phyloP scores from a whole-genome alignment of 176 grass and related monocot genomes.

The Musa troglodytarum region DNA sequence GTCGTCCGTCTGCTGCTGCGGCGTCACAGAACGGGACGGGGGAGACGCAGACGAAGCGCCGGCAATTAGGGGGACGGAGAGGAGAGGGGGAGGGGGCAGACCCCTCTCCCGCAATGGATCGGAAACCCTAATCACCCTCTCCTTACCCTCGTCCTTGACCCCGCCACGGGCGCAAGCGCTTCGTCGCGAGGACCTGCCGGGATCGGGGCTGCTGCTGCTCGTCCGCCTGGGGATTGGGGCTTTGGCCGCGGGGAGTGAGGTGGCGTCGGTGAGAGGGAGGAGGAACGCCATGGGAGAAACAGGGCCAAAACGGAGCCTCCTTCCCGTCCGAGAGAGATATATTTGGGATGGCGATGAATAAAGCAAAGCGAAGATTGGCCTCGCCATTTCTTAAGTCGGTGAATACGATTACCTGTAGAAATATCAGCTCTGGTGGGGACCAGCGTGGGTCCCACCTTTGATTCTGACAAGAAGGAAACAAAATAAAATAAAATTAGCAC shows the following conservation, averaged over 20 bases:
- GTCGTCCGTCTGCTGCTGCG: slow-evolving; percentile 14
- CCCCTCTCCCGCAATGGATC: slow-evolving; percentile 49
- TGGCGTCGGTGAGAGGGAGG: background rate
- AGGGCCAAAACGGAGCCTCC: background rate
- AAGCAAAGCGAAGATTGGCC: too few species aligned
- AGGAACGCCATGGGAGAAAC: background rate
- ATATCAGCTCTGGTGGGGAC: too few species aligned
- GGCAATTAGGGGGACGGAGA: slow-evolving; percentile 35
- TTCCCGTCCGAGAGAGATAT: background rate
- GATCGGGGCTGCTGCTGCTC: background rate
- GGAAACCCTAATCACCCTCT: slow-evolving; percentile 52
- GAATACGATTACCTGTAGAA: background rate
- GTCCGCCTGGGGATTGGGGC: background rate
- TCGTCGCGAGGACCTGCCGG: background rate
- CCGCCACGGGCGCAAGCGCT: slow-evolving; percentile 17
- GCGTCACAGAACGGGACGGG: slow-evolving; percentile 18
- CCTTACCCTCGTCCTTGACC: slow-evolving; percentile 37
- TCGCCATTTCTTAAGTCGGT: background rate
- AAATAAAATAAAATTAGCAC: too few species aligned
- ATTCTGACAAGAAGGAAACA: too few species aligned
- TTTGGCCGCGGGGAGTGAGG: background rate
- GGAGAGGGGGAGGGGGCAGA: slow-evolving; percentile 26
- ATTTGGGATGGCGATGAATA: background rate
- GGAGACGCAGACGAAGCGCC: slow-evolving; percentile 19
- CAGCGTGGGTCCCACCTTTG: too few species aligned